A percentile compares a stretch with the other conserved stretches of the same genome.
These are phyloP conservation scores for Wickerhamomyces chaumierensis DNA, from an alignment of 805 yeast genomes.

Conservation along the genomic window DNA sequence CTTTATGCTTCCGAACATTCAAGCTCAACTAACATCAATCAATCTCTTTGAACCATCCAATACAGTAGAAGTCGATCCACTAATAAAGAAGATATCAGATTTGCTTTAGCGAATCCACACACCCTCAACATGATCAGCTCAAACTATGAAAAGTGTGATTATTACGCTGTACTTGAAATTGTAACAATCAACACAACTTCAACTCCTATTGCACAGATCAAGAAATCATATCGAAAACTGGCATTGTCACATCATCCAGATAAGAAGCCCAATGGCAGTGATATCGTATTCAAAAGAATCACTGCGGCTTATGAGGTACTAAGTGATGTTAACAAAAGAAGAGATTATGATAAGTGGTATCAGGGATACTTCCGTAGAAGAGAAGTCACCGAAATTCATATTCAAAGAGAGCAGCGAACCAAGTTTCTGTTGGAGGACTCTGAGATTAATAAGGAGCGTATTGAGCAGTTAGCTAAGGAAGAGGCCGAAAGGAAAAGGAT, in stretches of 20 bases:
- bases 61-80: too few relatives aligned
- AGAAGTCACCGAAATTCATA: slow-evolving; percentile 1
- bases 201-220: slow-evolving; percentile 25
- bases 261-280: slow-evolving; percentile 33
- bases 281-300: slow-evolving; percentile 9
- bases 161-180: slow-evolving; percentile 6
- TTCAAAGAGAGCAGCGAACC: slow-evolving; percentile 1
- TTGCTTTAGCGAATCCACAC: too few relatives aligned
- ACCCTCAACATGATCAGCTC: too few relatives aligned
- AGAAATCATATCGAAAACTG: slow-evolving; percentile 60
- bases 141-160: slow-evolving; percentile 1
- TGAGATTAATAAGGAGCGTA: neutral
- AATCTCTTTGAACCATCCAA: too few relatives aligned
- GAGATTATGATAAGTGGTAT: slow-evolving; percentile 12
- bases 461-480: neutral
- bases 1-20: too few relatives aligned
- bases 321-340: slow-evolving; percentile 1
- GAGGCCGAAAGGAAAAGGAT: neutral
- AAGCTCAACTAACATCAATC: too few relatives aligned
- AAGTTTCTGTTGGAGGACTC: neutral
- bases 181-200: neutral
- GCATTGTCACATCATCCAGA: slow-evolving; percentile 67
- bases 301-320: slow-evolving; percentile 9
- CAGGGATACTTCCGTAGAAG: slow-evolving; percentile 3
- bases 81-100: too few relatives aligned